phyloP scores from a whole-genome alignment of 2,329 filamentous ascomycete genomes.

The Aspergillus transmontanensis region DNA sequence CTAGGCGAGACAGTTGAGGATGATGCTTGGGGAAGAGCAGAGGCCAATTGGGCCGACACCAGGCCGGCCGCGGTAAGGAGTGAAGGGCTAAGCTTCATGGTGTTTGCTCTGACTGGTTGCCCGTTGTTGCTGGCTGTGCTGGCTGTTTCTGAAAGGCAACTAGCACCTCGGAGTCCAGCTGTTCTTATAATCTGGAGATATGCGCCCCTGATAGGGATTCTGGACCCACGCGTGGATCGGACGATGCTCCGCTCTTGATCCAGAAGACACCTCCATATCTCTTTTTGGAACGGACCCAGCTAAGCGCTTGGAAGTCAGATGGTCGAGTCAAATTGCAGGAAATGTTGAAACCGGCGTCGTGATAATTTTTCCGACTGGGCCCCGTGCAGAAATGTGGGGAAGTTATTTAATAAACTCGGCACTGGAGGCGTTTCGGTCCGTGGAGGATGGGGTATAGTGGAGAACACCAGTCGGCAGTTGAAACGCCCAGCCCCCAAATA shows the following conservation, averaged over 20 bases:
- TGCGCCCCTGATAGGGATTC: background rate
- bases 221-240: slow-evolving; percentile 8
- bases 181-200: background rate
- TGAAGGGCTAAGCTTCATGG: slow-evolving; percentile 21
- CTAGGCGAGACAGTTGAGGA: background rate
- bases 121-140: background rate
- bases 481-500: background rate
- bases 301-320: background rate
- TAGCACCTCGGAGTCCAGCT: no score
- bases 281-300: slow-evolving; percentile 1
- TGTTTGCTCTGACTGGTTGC: no score
- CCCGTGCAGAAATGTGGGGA: slow-evolving; percentile 8
- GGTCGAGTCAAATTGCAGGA: background rate
- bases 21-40: slow-evolving; percentile 16
- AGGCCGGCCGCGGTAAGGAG: slow-evolving; percentile 20
- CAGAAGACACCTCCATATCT: slow-evolving; percentile 1
- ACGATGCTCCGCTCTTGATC: slow-evolving; percentile 20
- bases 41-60: slow-evolving; percentile 22
- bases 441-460: slow-evolving; percentile 18
- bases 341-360: background rate
- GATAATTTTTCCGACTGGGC: background rate
- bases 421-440: slow-evolving; percentile 19
- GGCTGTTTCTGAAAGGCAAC: background rate
- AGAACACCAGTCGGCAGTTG: background rate
- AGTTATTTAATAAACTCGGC: slow-evolving; percentile 12